A percentile compares a stretch with the other conserved stretches of the same genome.
Conservation (phyloP, 441 rosid species). For the Omphalea diandra region DNA sequence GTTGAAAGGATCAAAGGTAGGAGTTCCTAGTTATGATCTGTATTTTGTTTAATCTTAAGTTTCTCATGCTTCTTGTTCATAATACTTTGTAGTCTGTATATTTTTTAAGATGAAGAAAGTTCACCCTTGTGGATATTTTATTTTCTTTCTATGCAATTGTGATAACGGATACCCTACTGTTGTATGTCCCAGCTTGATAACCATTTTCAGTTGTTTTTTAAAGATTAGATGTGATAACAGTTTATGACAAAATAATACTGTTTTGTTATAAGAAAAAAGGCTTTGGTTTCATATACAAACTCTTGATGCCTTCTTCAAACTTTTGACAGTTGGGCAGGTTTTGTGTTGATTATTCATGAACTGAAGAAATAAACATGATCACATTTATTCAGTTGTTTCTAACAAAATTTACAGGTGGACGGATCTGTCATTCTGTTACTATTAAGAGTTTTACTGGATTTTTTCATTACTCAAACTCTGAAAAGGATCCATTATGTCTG, state of each 20-base stretch:
- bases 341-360: not conserved
- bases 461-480: not conserved
- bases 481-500: not conserved
- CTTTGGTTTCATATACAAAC: too few relatives aligned
- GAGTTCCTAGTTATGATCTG: slow-evolving; percentile 5
- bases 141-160: too few relatives aligned
- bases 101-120: too few relatives aligned
- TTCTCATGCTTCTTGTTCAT: too few relatives aligned
- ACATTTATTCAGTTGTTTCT: not conserved
- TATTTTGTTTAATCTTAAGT: too few relatives aligned
- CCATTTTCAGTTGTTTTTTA: too few relatives aligned
- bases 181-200: too few relatives aligned
- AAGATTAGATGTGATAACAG: too few relatives aligned
- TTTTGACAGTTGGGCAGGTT: not conserved
- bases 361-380: not conserved
- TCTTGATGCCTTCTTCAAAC: not conserved
- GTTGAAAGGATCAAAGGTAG: slow-evolving; percentile 57
- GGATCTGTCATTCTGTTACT: not conserved
- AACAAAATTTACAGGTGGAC: not conserved
- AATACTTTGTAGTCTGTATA: too few relatives aligned
- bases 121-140: too few relatives aligned
- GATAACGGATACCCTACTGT: too few relatives aligned
- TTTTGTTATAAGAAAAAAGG: not conserved
- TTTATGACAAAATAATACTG: too few relatives aligned
- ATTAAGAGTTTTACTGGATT: not conserved